phyloP scores from a whole-genome alignment of 345 rosid genomes.

The Melaleuca alternifolia region DNA sequence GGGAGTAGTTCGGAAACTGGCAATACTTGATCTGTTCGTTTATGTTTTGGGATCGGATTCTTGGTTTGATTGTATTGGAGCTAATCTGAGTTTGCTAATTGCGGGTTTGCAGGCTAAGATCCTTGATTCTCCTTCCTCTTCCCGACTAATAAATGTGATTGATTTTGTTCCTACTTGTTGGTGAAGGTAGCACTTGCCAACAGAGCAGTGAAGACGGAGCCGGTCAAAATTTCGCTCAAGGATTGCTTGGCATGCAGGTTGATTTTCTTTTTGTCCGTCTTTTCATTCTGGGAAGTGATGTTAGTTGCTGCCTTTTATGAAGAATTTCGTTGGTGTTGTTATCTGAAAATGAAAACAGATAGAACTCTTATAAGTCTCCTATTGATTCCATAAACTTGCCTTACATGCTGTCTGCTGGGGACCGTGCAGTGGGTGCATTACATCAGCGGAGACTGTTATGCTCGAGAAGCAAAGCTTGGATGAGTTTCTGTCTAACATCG shows the following conservation, averaged over 20 bases:
- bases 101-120: neutral
- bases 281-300: neutral
- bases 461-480: constrained; percentile 96
- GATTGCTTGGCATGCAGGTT: constrained; percentile 98
- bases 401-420: neutral
- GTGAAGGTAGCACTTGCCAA: constrained; percentile 40
- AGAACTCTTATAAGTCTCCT: neutral
- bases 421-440: constrained; percentile 76
- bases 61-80: neutral
- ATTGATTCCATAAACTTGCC: neutral
- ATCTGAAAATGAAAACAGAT: neutral
- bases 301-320: neutral
- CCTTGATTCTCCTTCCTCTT: neutral
- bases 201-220: constrained; percentile 30
- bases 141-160: neutral
- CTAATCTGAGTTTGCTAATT: neutral
- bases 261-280: neutral
- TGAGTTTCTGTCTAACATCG: constrained; percentile 64
- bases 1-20: neutral
- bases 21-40: neutral
- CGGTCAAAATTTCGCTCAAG: constrained; percentile 88
- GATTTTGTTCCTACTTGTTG: neutral
- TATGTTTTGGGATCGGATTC: neutral
- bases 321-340: neutral
- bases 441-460: constrained; percentile 92